Evolutionary conservation across 2,329 filamentous ascomycete genomes (phyloP).

Genomic region (Pseudogymnoascus sp.): DNA sequence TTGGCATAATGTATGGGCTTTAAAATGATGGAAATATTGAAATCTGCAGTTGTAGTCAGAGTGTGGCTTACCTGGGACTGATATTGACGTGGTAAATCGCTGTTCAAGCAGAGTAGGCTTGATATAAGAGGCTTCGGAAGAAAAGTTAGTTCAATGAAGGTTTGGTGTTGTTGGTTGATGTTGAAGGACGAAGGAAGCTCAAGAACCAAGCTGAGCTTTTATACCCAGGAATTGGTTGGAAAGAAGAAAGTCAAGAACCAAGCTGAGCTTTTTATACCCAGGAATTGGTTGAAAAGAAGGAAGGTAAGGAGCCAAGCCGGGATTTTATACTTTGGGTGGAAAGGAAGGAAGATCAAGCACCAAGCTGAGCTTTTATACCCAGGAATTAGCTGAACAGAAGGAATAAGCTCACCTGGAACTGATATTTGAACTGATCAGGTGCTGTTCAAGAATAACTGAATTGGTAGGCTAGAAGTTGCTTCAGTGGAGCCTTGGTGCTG

Average conservation of each 20-base stretch:
- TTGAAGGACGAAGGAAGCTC: background rate
- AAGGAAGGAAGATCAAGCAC: background rate
- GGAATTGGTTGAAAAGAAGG: background rate
- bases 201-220: background rate
- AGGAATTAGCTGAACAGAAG: background rate
- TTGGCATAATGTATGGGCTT: too few relatives aligned
- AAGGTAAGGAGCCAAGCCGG: background rate
- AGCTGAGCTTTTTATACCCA: background rate
- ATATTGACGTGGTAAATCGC: background rate
- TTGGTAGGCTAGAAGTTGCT: too few relatives aligned
- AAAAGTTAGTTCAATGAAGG: background rate
- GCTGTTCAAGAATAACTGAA: background rate
- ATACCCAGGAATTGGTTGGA: background rate
- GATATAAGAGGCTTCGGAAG: background rate
- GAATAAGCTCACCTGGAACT: background rate
- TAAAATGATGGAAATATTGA: too few relatives aligned
- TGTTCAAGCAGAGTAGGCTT: background rate
- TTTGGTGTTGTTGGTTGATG: background rate
- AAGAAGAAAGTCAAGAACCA: background rate
- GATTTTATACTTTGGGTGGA: background rate
- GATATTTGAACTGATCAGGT: background rate
- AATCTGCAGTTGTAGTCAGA: background rate
- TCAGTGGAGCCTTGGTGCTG: background rate
- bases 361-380: background rate
- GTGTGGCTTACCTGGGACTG: background rate